A percentile compares a stretch with the other conserved stretches of the same genome.
These are phyloP conservation scores for Coccomyxa sp. DNA, from an alignment of 139 green algal species.

Conservation along the genomic window DNA sequence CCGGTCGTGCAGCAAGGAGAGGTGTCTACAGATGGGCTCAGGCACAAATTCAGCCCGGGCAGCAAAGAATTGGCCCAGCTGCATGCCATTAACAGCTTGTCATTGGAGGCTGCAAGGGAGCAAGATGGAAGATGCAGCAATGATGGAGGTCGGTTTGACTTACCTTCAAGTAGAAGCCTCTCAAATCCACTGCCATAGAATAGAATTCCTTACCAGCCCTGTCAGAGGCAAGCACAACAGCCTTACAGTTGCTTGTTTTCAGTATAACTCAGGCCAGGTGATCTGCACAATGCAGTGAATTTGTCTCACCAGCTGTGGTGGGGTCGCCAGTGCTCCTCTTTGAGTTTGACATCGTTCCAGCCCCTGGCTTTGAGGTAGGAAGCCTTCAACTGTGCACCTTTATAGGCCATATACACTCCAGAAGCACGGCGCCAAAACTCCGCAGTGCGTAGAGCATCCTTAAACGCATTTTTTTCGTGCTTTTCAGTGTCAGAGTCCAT, in stretches of 20 bases:
- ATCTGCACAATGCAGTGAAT: no score
- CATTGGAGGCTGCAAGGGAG: no score
- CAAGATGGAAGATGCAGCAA: no score
- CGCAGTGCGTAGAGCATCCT: conserved; percentile 16
- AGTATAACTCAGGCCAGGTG: no score
- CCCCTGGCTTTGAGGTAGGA: conserved; percentile 26
- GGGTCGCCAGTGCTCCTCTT: conserved; percentile 60
- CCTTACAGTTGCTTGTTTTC: no score
- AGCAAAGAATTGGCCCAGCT: conserved; percentile 88
- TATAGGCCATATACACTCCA: conserved; percentile 79
- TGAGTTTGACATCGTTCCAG: conserved; percentile 27
- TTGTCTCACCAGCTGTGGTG: conserved; percentile 48
- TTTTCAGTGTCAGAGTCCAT: neutral
- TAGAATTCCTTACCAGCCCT: conserved; percentile 77
- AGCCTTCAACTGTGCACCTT: conserved; percentile 55
- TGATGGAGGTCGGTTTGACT: neutral
- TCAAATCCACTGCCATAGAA: conserved; percentile 68
- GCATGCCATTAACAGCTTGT: neutral
- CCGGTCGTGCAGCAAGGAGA: conserved; percentile 79
- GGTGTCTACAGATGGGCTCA: conserved; percentile 67
- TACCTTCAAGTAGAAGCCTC: conserved; percentile 90
- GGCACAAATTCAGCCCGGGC: conserved; percentile 84
- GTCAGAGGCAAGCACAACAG: neutral
- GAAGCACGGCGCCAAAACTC: conserved; percentile 72
- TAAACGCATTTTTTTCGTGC: neutral